Evolutionary conservation across 1,139 yeast species (phyloP), one percentile per base, ranked within the genome.

Genomic region (Arxiozyma slooffiae): DNA sequence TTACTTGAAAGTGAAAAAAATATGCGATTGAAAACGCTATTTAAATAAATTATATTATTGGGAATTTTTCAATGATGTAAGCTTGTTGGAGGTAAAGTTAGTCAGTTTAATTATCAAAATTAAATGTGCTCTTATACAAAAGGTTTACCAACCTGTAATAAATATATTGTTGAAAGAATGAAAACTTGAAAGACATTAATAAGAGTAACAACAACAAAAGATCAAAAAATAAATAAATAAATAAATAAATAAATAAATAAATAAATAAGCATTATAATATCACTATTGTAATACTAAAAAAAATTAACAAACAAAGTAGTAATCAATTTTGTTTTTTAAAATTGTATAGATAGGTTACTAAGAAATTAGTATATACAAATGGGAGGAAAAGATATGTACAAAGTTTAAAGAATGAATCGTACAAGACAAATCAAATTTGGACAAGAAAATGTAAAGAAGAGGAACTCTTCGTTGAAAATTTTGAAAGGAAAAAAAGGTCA

Each of bases 391-490:
- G n/a, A n/a, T n/a, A n/a, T n/a, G n/a, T n/a, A n/a, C n/a, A n/a
- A n/a, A n/a, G n/a, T n/a, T n/a, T n/a, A n/a, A n/a, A n/a, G n/a
- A n/a, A n/a, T n/a, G n/a, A n/a, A 49, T 52, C 69, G 57, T 62
- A 1, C 65, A 81, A n/a, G 73, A 76, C 64, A 70, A 72, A n/a
- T 76, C 77, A 50, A 83, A 78, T 59, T 60, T 72, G n/a, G 61
- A 66, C 4, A 81, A 18, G 17, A 9, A 41, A 40, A 20, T 41
- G 44, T 26, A 9, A 34, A 23, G 14, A 41, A 36, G 3, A 7
- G 7, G 23, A 46, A 24, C 20, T 14, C 7, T 22, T 20, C 2
- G 22, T 9, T 30, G 24, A 17, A 34, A n/a, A n/a, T n/a, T n/a
- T n/a, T n/a, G 30, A 20, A 6, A 7, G 16, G 23, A 20, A 23